Base-by-base conservation (phyloP, 2,329 filamentous ascomycete genomes). In the Teratosphaeria zuluensis region DNA sequence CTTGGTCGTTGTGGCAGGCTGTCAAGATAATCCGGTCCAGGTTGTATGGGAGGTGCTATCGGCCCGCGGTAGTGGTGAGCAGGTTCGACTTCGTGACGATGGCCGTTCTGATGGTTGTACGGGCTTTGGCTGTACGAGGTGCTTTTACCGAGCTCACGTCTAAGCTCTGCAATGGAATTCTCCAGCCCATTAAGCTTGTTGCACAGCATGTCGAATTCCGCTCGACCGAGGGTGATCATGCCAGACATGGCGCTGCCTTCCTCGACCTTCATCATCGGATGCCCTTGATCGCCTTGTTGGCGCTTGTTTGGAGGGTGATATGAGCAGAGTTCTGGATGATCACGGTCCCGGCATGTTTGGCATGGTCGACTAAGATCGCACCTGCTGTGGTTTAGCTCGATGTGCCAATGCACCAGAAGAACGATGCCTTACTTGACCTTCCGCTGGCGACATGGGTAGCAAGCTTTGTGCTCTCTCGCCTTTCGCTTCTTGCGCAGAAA, bases 401-500 rank as follows among this genome's bases (percentile, higher is more conserved):
- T 14, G 11, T 42, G 8, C 12, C 52, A n/a, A 19, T 54, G 7
- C 52, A 19, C 32, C 21, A 54, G 7, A 54, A 16, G 7, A 32
- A 11, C 52, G 32, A 35, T 14, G 19, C 28, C 68, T 42, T 60
- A 70, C 68, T 68, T 70, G 46, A 74, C 72, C 62, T 74, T 74
- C 8, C 72, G 63, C 63, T 73, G 77, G 51, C 77, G 71, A 66
- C 78, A 80, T 57, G 77, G 77, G 67, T 80, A 79, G 67, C 78
- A 79, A 53, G 77, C 77, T 71, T 80, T 80, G 70, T 80, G 78
- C 69, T 80, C 77, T 32, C 78, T 70, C 53, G 77, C 77, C 64
- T 80, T 80, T 53, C 78, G 71, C 69, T 80, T 80, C 64, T 77
- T 71, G 24, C 77, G 71, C 65, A 80, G 64, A 46, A 79, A 78